Evolutionary conservation across 345 rosid species (phyloP).

Genomic region (Salix suchowensis): DNA sequence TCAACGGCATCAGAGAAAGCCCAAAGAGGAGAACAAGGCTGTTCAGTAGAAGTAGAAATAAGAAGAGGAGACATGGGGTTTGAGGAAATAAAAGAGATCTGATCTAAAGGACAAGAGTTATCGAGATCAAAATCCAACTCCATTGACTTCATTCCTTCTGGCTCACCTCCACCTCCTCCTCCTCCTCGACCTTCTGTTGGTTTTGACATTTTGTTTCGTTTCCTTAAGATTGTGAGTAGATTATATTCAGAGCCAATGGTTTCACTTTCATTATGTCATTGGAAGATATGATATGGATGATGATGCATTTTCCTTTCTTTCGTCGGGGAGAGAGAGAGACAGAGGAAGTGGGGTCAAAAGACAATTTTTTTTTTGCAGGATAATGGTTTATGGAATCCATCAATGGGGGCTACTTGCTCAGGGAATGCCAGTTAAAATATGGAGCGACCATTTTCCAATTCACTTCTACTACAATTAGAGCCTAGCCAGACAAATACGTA

Average conservation of each 20-base stretch:
- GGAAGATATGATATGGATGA: constrained; percentile 1
- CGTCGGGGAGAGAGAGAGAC: constrained; percentile 1
- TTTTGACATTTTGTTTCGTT: constrained; percentile 42
- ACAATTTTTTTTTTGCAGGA: neutral
- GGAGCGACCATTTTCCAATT: neutral
- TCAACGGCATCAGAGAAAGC: constrained; percentile 63
- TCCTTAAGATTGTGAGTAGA: neutral
- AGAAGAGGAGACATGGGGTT: constrained; percentile 57
- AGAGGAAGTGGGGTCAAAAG: neutral
- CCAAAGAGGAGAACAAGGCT: constrained; percentile 88
- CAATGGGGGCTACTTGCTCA: constrained; percentile 8
- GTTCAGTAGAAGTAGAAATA: constrained; percentile 49
- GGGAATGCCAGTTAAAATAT: neutral
- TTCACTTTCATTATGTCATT: neutral
- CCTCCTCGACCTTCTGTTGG: neutral
- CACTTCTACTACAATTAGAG: neutral
- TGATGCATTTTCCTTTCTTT: neutral
- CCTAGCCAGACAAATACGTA: neutral
- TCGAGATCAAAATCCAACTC: constrained; percentile 69
- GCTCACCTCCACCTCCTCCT: neutral
- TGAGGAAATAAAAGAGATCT: constrained; percentile 38
- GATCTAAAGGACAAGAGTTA: constrained; percentile 73
- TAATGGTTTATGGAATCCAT: constrained; percentile 29
- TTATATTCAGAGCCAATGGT: neutral
- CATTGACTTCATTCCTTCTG: constrained; percentile 17